These are phyloP conservation scores for Nitzschia inconspicua DNA, from an alignment of 108 stramenopile species.

Conservation along the genomic window DNA sequence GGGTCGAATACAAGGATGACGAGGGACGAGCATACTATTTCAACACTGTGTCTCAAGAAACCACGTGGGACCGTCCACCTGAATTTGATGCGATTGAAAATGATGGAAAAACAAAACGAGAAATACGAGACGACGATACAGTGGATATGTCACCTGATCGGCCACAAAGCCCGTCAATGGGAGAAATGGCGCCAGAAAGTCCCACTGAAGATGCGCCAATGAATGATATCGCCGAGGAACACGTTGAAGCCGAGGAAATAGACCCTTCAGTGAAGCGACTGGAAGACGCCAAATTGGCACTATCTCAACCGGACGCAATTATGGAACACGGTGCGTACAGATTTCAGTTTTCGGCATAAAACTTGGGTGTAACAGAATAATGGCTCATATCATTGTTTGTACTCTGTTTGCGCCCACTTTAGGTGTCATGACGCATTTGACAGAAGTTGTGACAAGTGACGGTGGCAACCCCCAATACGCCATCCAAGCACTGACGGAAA, in stretches of 20 bases:
- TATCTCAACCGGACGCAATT: conserved; percentile 69
- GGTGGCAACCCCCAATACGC: conserved; percentile 50
- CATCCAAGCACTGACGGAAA: conserved; percentile 56
- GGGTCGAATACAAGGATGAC: conserved; percentile 44
- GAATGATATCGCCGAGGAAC: conserved; percentile 33
- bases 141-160: conserved; percentile 7
- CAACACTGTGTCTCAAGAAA: conserved; percentile 49
- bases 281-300: conserved; percentile 50
- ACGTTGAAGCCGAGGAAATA: conserved; percentile 26
- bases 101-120: background rate
- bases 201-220: conserved; percentile 2
- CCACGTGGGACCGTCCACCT: conserved; percentile 70
- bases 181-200: conserved; percentile 5
- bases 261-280: conserved; percentile 47
- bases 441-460: conserved; percentile 34
- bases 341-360: conserved; percentile 14
- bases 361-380: background rate
- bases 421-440: conserved; percentile 48
- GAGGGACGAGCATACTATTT: conserved; percentile 48
- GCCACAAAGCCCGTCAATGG: conserved; percentile 18
- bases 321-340: conserved; percentile 52
- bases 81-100: conserved; percentile 18
- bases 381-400: background rate
- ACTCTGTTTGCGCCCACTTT: conserved; percentile 3
- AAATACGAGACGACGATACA: conserved; percentile 10